Conservation (phyloP, 352 stramenopile species). For the Pythium phragmitis region DNA sequence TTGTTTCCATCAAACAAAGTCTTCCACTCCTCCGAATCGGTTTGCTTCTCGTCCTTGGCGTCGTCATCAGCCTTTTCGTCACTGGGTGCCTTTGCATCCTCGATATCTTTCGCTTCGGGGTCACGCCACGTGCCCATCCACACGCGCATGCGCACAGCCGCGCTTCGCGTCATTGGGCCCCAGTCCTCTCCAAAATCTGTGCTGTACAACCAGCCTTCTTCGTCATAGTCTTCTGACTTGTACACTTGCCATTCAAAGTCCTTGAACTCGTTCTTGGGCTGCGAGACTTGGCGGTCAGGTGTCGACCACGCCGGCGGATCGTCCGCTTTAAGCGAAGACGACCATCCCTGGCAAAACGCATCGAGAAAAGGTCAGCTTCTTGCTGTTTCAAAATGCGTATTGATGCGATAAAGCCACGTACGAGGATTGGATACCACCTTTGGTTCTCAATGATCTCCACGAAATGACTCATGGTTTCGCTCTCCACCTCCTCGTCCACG, state of each 20-base stretch:
- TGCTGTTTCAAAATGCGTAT: not conserved
- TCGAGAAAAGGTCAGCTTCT: not conserved
- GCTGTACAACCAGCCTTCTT: slow-evolving; percentile 84
- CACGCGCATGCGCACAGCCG: slow-evolving; percentile 76
- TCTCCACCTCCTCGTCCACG: not conserved
- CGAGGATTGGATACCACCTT: slow-evolving; percentile 78
- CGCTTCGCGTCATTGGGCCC: slow-evolving; percentile 56
- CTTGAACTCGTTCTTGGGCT: slow-evolving; percentile 57
- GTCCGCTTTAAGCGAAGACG: slow-evolving; percentile 55
- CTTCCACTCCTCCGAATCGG: slow-evolving; percentile 34
- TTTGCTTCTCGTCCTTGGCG: slow-evolving; percentile 12
- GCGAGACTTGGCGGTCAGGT: slow-evolving; percentile 35
- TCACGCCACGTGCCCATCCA: slow-evolving; percentile 56
- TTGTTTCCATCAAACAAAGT: slow-evolving; percentile 33
- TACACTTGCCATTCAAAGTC: slow-evolving; percentile 76
- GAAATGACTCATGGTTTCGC: slow-evolving; percentile 18
- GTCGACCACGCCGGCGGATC: slow-evolving; percentile 77
- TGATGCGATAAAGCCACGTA: slow-evolving; percentile 26
- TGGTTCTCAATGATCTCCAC: slow-evolving; percentile 87
- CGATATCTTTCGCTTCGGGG: slow-evolving; percentile 30
- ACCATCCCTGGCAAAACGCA: slow-evolving; percentile 58
- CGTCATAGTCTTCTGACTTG: slow-evolving; percentile 82
- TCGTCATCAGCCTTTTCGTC: slow-evolving; percentile 13
- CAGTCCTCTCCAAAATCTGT: slow-evolving; percentile 62
- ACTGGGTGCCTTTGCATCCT: not conserved